Evolutionary conservation across 371 early-diverging fungal genomes (phyloP).

Genomic region (Mortierella sp.): DNA sequence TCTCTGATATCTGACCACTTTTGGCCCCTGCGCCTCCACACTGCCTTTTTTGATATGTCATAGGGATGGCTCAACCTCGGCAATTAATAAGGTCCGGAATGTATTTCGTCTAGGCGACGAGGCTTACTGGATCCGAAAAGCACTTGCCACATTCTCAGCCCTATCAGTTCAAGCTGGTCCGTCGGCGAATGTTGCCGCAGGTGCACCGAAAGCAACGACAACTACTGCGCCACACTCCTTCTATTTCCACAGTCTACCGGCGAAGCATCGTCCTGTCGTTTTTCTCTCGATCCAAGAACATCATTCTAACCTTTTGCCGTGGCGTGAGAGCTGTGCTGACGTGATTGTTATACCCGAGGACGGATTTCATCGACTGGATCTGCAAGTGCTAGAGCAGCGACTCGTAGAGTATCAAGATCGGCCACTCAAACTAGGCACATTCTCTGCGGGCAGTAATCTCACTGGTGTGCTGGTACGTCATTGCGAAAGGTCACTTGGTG

Average conservation of each 20-base stretch:
- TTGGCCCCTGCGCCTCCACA: no score
- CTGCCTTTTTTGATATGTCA: not conserved
- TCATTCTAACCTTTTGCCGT: slow-evolving; percentile 40
- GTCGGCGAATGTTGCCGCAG: not conserved
- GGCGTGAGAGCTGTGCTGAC: slow-evolving; percentile 44
- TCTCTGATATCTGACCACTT: not conserved
- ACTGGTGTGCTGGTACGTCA: slow-evolving; percentile 37
- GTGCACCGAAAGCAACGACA: no score
- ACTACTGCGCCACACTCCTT: no score
- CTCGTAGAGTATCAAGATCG: slow-evolving; percentile 17
- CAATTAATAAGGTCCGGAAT: slow-evolving; percentile 34
- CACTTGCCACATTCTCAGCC: not conserved
- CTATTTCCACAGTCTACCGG: slow-evolving; percentile 1
- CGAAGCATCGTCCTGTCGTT: slow-evolving; percentile 28
- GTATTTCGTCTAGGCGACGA: slow-evolving; percentile 31
- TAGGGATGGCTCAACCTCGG: slow-evolving; percentile 36
- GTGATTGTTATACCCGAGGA: slow-evolving; percentile 32
- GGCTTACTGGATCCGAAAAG: slow-evolving; percentile 35
- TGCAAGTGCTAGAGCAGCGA: slow-evolving; percentile 21
- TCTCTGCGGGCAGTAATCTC: slow-evolving; percentile 44
- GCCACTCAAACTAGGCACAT: slow-evolving; percentile 32
- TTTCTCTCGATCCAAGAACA: slow-evolving; percentile 46
- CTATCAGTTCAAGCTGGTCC: not conserved
- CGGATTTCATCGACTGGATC: slow-evolving; percentile 13
- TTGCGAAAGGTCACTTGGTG: no score